Evolutionary conservation across 495 filamentous ascomycete species (phyloP).

Genomic region (Hyaloscypha hepaticicola): DNA sequence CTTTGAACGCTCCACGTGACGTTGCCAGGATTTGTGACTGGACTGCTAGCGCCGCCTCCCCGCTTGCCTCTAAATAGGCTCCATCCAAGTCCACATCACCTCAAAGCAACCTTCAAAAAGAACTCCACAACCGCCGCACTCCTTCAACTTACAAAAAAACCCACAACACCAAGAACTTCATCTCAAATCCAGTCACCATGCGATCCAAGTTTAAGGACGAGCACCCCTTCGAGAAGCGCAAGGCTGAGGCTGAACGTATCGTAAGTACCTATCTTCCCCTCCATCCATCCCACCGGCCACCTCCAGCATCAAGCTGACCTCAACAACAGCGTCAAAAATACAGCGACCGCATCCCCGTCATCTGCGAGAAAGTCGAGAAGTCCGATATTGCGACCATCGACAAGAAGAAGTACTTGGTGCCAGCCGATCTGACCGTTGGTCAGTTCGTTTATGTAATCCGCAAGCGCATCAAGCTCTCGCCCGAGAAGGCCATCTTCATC

Average conservation of each 20-base stretch:
- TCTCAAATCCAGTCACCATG: conserved; percentile 56
- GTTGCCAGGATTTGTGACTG: not conserved
- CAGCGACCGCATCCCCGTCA: conserved; percentile 96
- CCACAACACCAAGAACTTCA: conserved; percentile 9
- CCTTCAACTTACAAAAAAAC: conserved; percentile 9
- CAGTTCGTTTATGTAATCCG: conserved; percentile 99
- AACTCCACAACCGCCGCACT: conserved; percentile 2
- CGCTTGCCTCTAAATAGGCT: not conserved
- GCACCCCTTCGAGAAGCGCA: conserved; percentile 99
- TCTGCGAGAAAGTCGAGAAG: conserved; percentile 99
- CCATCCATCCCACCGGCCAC: not conserved
- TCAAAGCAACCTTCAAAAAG: conserved; percentile 12
- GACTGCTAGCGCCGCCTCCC: not conserved
- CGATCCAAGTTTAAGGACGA: conserved; percentile 99
- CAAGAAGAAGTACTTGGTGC: conserved; percentile 99
- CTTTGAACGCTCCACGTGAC: not conserved
- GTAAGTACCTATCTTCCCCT: conserved; percentile 24
- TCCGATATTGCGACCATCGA: conserved; percentile 99
- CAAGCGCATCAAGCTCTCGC: conserved; percentile 99
- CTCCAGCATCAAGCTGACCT: conserved; percentile 7
- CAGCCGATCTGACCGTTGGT: conserved; percentile 95
- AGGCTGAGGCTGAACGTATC: conserved; percentile 92
- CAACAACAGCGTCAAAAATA: conserved; percentile 79
- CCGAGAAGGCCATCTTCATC: conserved; percentile 99
- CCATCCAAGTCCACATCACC: conserved; percentile 1